Evolutionary conservation across 768 basidiomycete genomes (phyloP).

Genomic region (Suillus paluster): DNA sequence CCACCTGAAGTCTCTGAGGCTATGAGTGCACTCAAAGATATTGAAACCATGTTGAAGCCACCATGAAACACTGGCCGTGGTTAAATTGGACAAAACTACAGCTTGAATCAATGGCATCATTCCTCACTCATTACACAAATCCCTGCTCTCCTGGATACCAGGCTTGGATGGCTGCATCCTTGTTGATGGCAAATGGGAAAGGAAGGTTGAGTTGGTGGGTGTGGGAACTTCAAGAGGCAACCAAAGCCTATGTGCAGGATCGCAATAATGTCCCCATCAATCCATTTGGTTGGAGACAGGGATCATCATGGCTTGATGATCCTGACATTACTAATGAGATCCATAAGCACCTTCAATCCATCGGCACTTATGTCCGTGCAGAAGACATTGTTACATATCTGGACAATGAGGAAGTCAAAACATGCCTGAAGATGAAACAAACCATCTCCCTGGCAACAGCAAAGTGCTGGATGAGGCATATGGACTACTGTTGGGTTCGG

Average conservation of each 20-base stretch:
- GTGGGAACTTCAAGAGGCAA: background rate
- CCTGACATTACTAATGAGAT: slow-evolving; percentile 5
- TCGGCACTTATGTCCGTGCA: slow-evolving; percentile 28
- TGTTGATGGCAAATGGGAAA: background rate
- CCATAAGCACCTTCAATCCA: slow-evolving; percentile 8
- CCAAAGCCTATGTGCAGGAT: background rate
- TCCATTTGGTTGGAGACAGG: background rate
- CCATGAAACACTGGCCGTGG: background rate
- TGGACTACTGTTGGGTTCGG: slow-evolving; percentile 27
- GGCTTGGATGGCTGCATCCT: slow-evolving; percentile 4
- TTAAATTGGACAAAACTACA: background rate
- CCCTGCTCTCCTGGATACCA: background rate
- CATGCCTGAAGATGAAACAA: slow-evolving; percentile 16
- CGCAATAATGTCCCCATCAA: background rate
- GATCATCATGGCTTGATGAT: background rate
- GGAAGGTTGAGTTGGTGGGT: slow-evolving; percentile 1
- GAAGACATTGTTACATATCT: slow-evolving; percentile 26
- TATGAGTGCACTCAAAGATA: background rate
- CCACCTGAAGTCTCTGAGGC: background rate
- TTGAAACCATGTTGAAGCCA: background rate
- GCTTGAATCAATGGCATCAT: background rate
- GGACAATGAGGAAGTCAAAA: slow-evolving; percentile 16
- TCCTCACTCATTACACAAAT: slow-evolving; percentile 4
- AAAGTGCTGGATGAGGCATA: slow-evolving; percentile 23
- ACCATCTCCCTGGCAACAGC: slow-evolving; percentile 27